Evolutionary conservation across 1,284 basidiomycete species (phyloP), one percentile per base, ranked within the genome.

Genomic region (Singerocomus inundabilis): DNA sequence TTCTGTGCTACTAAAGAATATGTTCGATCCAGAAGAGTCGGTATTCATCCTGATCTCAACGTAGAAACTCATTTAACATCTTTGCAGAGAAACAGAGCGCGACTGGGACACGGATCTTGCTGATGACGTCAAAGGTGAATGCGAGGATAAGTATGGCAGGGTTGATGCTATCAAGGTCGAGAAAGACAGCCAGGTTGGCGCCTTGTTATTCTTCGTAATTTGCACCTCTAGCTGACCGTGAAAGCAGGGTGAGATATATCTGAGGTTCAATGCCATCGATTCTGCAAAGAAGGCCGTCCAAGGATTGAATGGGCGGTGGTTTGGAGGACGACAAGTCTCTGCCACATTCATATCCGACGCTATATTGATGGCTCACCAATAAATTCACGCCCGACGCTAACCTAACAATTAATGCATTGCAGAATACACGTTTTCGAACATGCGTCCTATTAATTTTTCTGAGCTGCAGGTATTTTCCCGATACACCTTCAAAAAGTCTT

Each of bases 31-130:
- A 10, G 93, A 93, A 72, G 91, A 98, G 90, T 93, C 66, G 40
- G 86, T 72, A 18, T 41, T 38, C 43, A 13, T 34, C 12, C 40
- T 41, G 41, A 45, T 30, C 33, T 29, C 28, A 45, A 53, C 46
- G 39, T 48, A 48, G 42, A 56, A 52, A 44, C 16, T 33, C 9
- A 43, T 43, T 21, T 48, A 13, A 48, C 33, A 8, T 39, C 18
- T 30, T 51, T 53, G 3, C 62, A 93, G 91, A 70, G 97, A 99
- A 78, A 95, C 91, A 18, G 96, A 96, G 57, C 81, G 80, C 29
- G 91, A 97, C 62, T 99, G 96, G 97, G 93, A 98, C 67, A 88
- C 84, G 54, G 97, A 98, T 48, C 85, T 99, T 31, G 91, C 86
- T 45, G 94, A 98, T 29, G 96, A 99, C 64, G 92, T 99, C 66